phyloP scores from a whole-genome alignment of 2,329 filamentous ascomycete genomes.

The Colletotrichum tamarilloi region DNA sequence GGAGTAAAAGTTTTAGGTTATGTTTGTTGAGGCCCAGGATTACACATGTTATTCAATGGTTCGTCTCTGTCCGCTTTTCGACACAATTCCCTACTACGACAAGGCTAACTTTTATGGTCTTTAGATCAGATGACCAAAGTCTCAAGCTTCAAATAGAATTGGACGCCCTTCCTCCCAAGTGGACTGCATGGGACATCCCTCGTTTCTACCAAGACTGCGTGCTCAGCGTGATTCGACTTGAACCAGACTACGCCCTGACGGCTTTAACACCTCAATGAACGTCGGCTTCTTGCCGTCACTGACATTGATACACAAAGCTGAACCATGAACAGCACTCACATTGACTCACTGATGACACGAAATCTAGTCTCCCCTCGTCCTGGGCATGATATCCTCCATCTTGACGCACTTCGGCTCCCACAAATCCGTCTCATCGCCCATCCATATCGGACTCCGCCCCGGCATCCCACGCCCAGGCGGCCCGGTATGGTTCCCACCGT shows the following conservation, averaged over 20 bases:
- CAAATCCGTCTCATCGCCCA: slow-evolving; percentile 37
- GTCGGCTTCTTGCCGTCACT: not conserved
- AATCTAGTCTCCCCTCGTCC: not conserved
- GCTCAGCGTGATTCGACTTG: not conserved
- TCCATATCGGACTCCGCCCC: slow-evolving; percentile 30
- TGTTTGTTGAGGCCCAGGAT: slow-evolving; percentile 9
- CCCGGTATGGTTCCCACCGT: slow-evolving; percentile 4
- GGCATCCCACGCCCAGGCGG: slow-evolving; percentile 13
- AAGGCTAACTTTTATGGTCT: not conserved
- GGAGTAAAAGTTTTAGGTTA: not conserved
- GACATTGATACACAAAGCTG: not conserved
- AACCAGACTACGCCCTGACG: not conserved
- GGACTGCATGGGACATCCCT: not conserved
- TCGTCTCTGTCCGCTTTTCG: not conserved
- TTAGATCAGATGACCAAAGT: not conserved
- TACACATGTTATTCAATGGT: slow-evolving; percentile 21
- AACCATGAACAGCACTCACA: too few relatives aligned
- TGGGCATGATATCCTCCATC: slow-evolving; percentile 33
- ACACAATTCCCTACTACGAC: not conserved
- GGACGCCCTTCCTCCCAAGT: not conserved
- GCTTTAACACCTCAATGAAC: not conserved
- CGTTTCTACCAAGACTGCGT: not conserved
- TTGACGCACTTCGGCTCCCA: slow-evolving; percentile 44
- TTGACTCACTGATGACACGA: not conserved
- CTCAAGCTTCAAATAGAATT: not conserved